Base-by-base conservation (phyloP, 371 early-diverging fungal species). In the Apophysomyces ossiformis region DNA sequence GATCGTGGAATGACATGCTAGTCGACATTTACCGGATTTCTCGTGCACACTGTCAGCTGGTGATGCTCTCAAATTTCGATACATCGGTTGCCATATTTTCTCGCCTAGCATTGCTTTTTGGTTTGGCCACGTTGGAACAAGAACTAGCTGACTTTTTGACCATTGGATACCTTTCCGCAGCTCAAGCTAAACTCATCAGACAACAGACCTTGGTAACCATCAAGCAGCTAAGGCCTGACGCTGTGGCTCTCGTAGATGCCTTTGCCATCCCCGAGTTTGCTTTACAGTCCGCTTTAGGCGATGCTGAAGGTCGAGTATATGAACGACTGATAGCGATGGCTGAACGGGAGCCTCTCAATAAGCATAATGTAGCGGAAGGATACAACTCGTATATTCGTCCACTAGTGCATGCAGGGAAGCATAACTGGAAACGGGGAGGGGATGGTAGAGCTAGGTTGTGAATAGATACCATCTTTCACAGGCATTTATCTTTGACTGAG, bases 241-340 rank as follows among this genome's bases (percentile, higher is more conserved):
- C 89, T 0, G 87, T 92, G 36, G 85, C 89, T 0, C 78, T 93
- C 16, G 87, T 89, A 0, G 93, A 93, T 60, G 81, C 88, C 13
- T 91, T 92, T 79, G 90, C 83, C 11, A 76, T 91, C 60, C 82
- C 92, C 1, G 94, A 94, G 44, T 81, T 76, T 47, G 71, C 85
- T 12, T 73, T 94, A 26, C 87, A 91, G 60, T 89, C 90, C n/a
- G 88, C 92, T 0, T 67, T 94, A 37, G 94, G 92, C 13, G 76
- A 83, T n/a, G 75, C 68, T 7, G 86, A 92, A 37, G 94, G 93
- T 21, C 68, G 81, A 56, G 89, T 89, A 0, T 95, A 95, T 67
- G 91, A 90, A 64, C 75, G 83, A n/a, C 71, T 92, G 70, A 74
- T 87, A 1, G 75, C 80, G 61, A 82, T 86, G 85, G 87, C 90